A percentile compares a stretch with the other conserved stretches of the same genome.
Conservation (phyloP, 441 rosid species). For the Arabidopsis lyrata region DNA sequence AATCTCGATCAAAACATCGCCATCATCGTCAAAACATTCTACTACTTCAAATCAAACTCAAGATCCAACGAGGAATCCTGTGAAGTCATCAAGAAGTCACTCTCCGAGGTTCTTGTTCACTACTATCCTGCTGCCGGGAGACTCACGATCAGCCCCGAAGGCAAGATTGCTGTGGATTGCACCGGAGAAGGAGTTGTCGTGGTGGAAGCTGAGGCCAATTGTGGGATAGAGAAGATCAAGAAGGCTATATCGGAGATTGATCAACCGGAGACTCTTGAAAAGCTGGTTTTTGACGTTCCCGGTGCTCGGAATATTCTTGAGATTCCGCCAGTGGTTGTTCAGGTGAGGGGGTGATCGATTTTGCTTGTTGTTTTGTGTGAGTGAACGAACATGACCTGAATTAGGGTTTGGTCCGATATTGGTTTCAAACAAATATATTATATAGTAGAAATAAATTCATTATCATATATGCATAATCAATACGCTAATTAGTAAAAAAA, state of each 20-base stretch:
- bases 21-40: conserved; percentile 68
- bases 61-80: conserved; percentile 71
- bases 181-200: conserved; percentile 85
- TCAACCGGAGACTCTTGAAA: conserved; percentile 73
- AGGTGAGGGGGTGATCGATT: conserved; percentile 55
- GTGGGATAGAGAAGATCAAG: conserved; percentile 59
- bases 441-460: not conserved
- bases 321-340: conserved; percentile 77
- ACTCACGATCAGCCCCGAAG: conserved; percentile 71
- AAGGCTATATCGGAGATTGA: conserved; percentile 58
- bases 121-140: conserved; percentile 83
- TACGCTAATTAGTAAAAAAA: not conserved
- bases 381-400: conserved; percentile 25
- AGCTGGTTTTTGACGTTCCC: conserved; percentile 73
- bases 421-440: conserved; percentile 9
- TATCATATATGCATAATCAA: conserved; percentile 7
- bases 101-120: conserved; percentile 73
- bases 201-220: conserved; percentile 84
- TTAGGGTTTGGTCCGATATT: conserved; percentile 35
- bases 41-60: conserved; percentile 71
- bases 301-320: conserved; percentile 76
- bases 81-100: conserved; percentile 62
- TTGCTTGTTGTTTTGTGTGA: conserved; percentile 33
- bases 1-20: conserved; percentile 93
- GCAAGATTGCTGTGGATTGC: conserved; percentile 77